A percentile compares a stretch with the other conserved stretches of the same genome.
These are phyloP conservation scores for Malus hybrid DNA, from an alignment of 331 rosid genomes.

Conservation along the genomic window DNA sequence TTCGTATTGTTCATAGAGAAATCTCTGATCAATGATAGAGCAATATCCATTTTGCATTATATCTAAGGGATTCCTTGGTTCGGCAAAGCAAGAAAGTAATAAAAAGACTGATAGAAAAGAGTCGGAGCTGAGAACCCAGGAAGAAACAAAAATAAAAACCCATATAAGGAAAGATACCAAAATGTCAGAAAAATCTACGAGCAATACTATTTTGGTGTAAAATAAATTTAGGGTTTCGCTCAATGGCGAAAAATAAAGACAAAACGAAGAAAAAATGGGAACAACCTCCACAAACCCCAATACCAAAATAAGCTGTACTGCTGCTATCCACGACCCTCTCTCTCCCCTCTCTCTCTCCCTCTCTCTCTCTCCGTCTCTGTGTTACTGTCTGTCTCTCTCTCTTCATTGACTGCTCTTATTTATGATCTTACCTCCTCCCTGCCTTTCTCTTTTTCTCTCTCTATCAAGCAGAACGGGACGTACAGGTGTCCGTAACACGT, in stretches of 20 bases:
- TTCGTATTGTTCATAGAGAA: too few relatives aligned
- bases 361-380: neutral
- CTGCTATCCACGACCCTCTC: neutral
- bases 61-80: too few relatives aligned
- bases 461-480: slow-evolving; percentile 25
- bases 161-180: slow-evolving; percentile 20
- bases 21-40: too few relatives aligned
- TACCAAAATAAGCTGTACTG: neutral
- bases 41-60: too few relatives aligned
- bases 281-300: slow-evolving; percentile 1
- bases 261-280: neutral
- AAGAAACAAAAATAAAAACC: neutral
- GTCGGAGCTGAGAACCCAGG: slow-evolving; percentile 43
- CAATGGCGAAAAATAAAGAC: neutral
- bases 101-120: neutral
- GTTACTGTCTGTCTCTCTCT: neutral
- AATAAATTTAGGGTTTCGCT: slow-evolving; percentile 9
- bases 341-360: too few relatives aligned
- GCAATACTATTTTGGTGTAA: neutral
- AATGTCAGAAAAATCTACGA: neutral
- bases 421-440: neutral
- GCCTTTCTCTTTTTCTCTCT: neutral
- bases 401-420: neutral
- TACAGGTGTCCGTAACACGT: slow-evolving; percentile 21
- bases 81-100: neutral